A percentile compares a stretch with the other conserved stretches of the same genome.
These are phyloP conservation scores for Fusarium circinatum DNA, from an alignment of 2,329 filamentous ascomycete species.

Conservation along the genomic window DNA sequence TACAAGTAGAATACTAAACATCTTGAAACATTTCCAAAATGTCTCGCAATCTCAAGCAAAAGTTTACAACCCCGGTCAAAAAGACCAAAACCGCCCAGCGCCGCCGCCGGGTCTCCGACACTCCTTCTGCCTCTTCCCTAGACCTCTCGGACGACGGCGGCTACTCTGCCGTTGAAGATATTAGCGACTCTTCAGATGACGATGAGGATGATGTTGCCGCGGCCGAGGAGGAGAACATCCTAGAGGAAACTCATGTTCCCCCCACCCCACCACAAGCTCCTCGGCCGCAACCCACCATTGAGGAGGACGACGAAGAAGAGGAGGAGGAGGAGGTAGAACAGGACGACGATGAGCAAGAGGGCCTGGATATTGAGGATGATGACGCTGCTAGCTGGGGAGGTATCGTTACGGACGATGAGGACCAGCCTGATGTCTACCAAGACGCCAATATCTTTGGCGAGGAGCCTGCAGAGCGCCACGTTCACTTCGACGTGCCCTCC, in stretches of 20 bases:
- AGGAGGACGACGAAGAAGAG: conserved; percentile 51
- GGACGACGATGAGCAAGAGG: conserved; percentile 54
- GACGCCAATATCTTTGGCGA: conserved; percentile 56
- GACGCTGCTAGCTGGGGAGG: conserved; percentile 67
- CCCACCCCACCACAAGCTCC: conserved; percentile 56
- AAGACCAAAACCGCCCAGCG: conserved; percentile 54
- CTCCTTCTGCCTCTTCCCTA: conserved; percentile 63
- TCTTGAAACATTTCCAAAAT: conserved; percentile 47
- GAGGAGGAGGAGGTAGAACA: conserved; percentile 52
- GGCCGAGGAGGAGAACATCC: conserved; percentile 81
- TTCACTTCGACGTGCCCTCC: conserved; percentile 77
- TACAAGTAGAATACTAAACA: not conserved
- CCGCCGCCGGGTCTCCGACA: conserved; percentile 61
- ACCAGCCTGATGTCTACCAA: conserved; percentile 54
- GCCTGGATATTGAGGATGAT: conserved; percentile 53
- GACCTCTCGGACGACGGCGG: conserved; percentile 76
- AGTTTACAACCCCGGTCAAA: conserved; percentile 57
- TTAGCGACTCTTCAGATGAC: conserved; percentile 80
- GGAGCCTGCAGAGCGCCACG: conserved; percentile 65
- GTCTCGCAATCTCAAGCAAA: conserved; percentile 65
- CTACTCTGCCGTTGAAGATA: conserved; percentile 81
- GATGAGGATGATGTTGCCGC: conserved; percentile 82
- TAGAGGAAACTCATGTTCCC: conserved; percentile 57
- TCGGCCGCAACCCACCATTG: conserved; percentile 56
- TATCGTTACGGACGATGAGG: conserved; percentile 60